A percentile compares a stretch with the other conserved stretches of the same genome.
Conservation (phyloP, 208 protist species). For the Sergeia podlipaevii region DNA sequence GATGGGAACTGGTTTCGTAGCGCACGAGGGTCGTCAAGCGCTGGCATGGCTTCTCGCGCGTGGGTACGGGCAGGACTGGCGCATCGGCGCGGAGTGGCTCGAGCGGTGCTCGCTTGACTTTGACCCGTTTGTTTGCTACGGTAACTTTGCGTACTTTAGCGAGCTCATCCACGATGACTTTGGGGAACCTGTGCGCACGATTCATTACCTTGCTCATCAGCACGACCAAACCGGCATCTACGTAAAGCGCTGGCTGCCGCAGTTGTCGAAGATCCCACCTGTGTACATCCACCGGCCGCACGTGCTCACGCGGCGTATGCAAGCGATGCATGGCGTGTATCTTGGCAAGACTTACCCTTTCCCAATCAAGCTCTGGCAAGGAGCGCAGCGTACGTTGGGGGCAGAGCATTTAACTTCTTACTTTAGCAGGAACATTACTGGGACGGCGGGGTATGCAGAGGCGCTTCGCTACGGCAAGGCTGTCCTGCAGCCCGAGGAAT, state of each 20-base stretch:
- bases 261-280: constrained; percentile 79
- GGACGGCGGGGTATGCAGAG: constrained; percentile 65
- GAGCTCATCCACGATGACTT: constrained; percentile 83
- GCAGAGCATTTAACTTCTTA: constrained; percentile 54
- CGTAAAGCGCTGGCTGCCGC: constrained; percentile 87
- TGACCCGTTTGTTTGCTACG: constrained; percentile 89
- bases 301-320: constrained; percentile 81
- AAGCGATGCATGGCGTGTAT: constrained; percentile 78
- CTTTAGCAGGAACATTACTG: constrained; percentile 29
- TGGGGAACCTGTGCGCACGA: constrained; percentile 69
- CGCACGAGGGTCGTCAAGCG: constrained; percentile 68
- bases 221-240: constrained; percentile 91
- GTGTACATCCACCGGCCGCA: constrained; percentile 90
- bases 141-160: constrained; percentile 71
- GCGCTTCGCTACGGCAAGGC: constrained; percentile 58
- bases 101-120: constrained; percentile 87
- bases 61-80: constrained; percentile 88
- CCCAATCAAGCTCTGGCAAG: constrained; percentile 89
- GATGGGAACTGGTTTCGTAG: constrained; percentile 71
- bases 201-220: constrained; percentile 80
- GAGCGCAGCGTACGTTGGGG: constrained; percentile 52
- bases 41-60: constrained; percentile 79
- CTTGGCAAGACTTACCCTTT: constrained; percentile 86
- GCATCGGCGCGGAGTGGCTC: constrained; percentile 87
- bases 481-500: constrained; percentile 65